phyloP scores from a whole-genome alignment of 78 protist genomes.

The Dictyostelium firmibasis region DNA sequence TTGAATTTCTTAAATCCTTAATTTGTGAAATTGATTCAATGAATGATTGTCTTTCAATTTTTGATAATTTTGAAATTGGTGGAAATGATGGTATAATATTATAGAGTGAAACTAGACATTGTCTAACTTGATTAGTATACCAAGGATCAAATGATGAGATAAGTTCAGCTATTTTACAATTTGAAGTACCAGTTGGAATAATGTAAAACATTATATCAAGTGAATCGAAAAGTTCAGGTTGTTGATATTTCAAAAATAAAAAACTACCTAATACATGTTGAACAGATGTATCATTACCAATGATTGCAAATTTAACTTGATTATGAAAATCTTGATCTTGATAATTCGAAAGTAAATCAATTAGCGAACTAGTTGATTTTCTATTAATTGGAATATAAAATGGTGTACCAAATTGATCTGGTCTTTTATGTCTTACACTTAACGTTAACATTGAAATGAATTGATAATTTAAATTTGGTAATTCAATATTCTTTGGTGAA shows the following conservation, averaged over 20 bases:
- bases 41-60: slow-evolving; percentile 62
- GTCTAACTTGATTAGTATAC: slow-evolving; percentile 50
- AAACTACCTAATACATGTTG: slow-evolving; percentile 64
- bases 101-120: slow-evolving; percentile 28
- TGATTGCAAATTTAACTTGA: slow-evolving; percentile 31
- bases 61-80: slow-evolving; percentile 9
- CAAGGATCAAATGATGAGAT: slow-evolving; percentile 53
- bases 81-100: slow-evolving; percentile 64
- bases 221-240: slow-evolving; percentile 34
- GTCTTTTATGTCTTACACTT: slow-evolving; percentile 56
- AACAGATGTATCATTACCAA: slow-evolving; percentile 65
- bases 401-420: slow-evolving; percentile 46
- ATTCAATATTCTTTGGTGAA: slow-evolving; percentile 1
- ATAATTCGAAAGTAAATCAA: slow-evolving; percentile 29
- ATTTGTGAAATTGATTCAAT: slow-evolving; percentile 50
- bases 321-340: slow-evolving; percentile 23
- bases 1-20: slow-evolving; percentile 5
- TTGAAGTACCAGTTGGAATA: slow-evolving; percentile 33
- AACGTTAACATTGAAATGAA: slow-evolving; percentile 21
- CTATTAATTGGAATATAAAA: slow-evolving; percentile 33
- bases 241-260: slow-evolving; percentile 21
- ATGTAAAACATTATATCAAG: slow-evolving; percentile 34
- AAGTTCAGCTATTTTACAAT: slow-evolving; percentile 28
- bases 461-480: slow-evolving; percentile 49
- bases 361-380: background rate